phyloP scores from a whole-genome alignment of 1,284 basidiomycete genomes.

The Cystobasidium slooffiae region DNA sequence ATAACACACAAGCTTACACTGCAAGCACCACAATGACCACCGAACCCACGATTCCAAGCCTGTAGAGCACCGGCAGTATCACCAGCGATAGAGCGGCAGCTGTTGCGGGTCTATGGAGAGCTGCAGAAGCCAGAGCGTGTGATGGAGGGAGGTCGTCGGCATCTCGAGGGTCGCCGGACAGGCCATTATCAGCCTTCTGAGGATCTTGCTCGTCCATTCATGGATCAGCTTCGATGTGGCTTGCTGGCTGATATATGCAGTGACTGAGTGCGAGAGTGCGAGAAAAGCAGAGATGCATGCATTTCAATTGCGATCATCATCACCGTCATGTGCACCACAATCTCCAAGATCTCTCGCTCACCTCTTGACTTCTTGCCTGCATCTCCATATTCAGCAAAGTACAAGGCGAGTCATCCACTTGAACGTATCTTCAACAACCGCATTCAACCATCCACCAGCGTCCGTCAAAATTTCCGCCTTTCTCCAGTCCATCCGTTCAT shows the following conservation, averaged over 20 bases:
- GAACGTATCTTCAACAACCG: no score
- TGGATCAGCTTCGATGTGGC: no score
- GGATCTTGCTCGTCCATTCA: no score
- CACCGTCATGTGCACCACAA: no score
- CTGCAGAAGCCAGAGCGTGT: neutral
- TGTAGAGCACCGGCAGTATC: conserved; percentile 39
- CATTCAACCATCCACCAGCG: neutral
- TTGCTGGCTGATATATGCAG: no score
- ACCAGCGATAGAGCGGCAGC: conserved; percentile 14
- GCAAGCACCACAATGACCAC: conserved; percentile 30
- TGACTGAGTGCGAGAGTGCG: no score
- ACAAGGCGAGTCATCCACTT: no score
- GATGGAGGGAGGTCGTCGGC: neutral
- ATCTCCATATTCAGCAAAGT: no score
- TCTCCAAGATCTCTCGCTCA: no score
- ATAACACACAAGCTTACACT: conserved; percentile 5
- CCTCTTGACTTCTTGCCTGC: no score
- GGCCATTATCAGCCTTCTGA: neutral
- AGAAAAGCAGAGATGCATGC: no score
- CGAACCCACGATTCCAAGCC: conserved; percentile 4
- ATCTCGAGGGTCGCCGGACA: neutral
- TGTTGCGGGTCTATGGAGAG: conserved; percentile 4
- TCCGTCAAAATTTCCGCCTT: conserved; percentile 28
- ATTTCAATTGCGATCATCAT: no score
- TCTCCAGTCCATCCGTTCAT: conserved; percentile 30